Evolutionary conservation across 768 basidiomycete species (phyloP).

Genomic region (Crassisporium funariophilum): DNA sequence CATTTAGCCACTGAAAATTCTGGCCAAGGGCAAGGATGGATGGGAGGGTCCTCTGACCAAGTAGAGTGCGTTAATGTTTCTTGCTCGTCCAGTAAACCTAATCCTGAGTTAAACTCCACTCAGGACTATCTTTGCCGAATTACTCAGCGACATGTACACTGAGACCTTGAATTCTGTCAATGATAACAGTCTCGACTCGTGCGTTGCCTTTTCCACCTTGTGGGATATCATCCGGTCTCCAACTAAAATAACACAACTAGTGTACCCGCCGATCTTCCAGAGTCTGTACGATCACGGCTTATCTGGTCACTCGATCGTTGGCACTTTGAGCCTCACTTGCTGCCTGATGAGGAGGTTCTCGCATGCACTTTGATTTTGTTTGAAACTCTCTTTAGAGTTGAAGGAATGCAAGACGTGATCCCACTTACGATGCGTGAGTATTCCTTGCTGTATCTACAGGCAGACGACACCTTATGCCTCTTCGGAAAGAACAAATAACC

Average conservation of each 20-base stretch:
- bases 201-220: constrained; percentile 24
- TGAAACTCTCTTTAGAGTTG: constrained; percentile 78
- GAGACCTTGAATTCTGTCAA: constrained; percentile 77
- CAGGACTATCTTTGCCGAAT: constrained; percentile 73
- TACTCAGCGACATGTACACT: constrained; percentile 82
- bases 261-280: constrained; percentile 48
- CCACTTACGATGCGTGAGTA: constrained; percentile 61
- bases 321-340: constrained; percentile 88
- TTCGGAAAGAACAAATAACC: constrained; percentile 65
- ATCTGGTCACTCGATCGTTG: constrained; percentile 74
- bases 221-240: neutral
- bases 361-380: constrained; percentile 86
- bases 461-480: constrained; percentile 20
- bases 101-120: constrained; percentile 2
- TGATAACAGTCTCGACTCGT: constrained; percentile 49
- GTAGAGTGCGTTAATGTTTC: constrained; percentile 53
- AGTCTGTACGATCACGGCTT: constrained; percentile 57
- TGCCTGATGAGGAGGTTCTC: constrained; percentile 81
- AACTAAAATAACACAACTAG: constrained; percentile 24
- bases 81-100: constrained; percentile 7
- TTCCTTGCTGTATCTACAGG: constrained; percentile 9
- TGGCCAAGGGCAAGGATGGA: constrained; percentile 73
- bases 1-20: constrained; percentile 70
- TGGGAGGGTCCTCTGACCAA: constrained; percentile 49
- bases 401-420: constrained; percentile 66